phyloP scores from a whole-genome alignment of 768 basidiomycete species.

The Tricholomella constricta region DNA sequence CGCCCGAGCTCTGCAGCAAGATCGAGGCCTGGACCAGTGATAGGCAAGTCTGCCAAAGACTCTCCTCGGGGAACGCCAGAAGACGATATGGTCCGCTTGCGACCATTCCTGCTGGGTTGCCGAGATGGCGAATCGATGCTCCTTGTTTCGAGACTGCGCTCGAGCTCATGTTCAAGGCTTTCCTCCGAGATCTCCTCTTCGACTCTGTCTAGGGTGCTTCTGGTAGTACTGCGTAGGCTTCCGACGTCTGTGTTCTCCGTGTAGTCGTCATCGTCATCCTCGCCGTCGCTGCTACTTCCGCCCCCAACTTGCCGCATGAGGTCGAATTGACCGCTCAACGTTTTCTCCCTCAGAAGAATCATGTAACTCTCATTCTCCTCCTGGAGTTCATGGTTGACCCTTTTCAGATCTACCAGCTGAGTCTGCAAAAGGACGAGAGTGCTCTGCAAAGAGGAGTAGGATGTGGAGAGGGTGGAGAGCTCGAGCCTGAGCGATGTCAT shows the following conservation, averaged over 20 bases:
- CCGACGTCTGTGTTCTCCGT: slow-evolving; percentile 46
- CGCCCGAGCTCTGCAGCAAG: slow-evolving; percentile 90
- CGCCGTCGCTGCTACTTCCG: slow-evolving; percentile 32
- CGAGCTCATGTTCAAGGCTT: slow-evolving; percentile 39
- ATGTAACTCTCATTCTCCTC: slow-evolving; percentile 98
- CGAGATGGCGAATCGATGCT: slow-evolving; percentile 41
- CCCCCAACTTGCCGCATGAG: slow-evolving; percentile 68
- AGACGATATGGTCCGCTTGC: slow-evolving; percentile 53
- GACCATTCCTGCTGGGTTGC: slow-evolving; percentile 43
- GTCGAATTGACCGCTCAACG: slow-evolving; percentile 86
- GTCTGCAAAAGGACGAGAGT: slow-evolving; percentile 83
- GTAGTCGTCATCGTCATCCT: slow-evolving; percentile 40
- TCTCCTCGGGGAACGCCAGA: slow-evolving; percentile 67
- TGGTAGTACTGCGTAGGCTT: slow-evolving; percentile 57
- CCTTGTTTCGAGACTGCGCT: slow-evolving; percentile 36
- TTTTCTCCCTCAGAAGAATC: slow-evolving; percentile 89
- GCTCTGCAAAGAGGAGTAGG: slow-evolving; percentile 80
- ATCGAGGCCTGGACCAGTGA: slow-evolving; percentile 87
- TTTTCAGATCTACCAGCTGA: slow-evolving; percentile 84
- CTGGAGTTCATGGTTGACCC: slow-evolving; percentile 84
- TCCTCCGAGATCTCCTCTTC: slow-evolving; percentile 57
- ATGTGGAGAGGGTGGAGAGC: slow-evolving; percentile 83
- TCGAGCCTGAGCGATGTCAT: slow-evolving; percentile 84
- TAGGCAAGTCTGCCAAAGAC: slow-evolving; percentile 82
- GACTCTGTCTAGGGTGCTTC: slow-evolving; percentile 63